These are phyloP conservation scores for Stachybotrys chlorohalonatus DNA, from an alignment of 2,329 filamentous ascomycete species.

Conservation along the genomic window DNA sequence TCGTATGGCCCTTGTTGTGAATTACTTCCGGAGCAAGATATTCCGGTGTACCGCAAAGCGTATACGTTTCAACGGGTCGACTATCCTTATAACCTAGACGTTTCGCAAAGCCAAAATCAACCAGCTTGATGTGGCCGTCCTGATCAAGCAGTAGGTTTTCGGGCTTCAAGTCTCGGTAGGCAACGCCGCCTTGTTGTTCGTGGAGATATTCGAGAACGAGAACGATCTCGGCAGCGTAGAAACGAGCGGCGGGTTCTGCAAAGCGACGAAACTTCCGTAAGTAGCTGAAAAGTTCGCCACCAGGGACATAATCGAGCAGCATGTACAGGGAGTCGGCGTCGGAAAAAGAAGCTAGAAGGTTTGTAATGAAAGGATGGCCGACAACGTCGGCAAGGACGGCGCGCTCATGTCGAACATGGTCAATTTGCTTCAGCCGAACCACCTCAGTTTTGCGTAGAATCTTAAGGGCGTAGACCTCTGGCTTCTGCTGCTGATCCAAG, in stretches of 20 bases:
- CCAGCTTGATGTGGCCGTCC: constrained; percentile 71
- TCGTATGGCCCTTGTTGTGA: constrained; percentile 68
- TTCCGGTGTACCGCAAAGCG: constrained; percentile 74
- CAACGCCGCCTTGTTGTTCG: constrained; percentile 66
- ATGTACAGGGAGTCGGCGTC: constrained; percentile 73
- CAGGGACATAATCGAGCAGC: constrained; percentile 75
- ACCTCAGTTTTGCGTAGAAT: constrained; percentile 66
- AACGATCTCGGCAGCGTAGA: constrained; percentile 79
- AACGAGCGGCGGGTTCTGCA: constrained; percentile 67
- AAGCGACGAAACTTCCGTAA: constrained; percentile 69
- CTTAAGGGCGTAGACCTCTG: constrained; percentile 68
- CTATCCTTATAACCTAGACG: constrained; percentile 51
- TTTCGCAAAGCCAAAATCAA: constrained; percentile 82
- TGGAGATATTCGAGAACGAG: constrained; percentile 74
- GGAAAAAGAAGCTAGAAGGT: constrained; percentile 68
- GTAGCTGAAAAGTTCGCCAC: constrained; percentile 79
- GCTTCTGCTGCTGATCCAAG: constrained; percentile 23
- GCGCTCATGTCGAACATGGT: constrained; percentile 79
- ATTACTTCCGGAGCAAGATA: constrained; percentile 81
- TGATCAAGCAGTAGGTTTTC: constrained; percentile 74
- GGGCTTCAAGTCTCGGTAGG: constrained; percentile 74
- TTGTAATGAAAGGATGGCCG: constrained; percentile 77
- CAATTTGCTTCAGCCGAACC: constrained; percentile 76
- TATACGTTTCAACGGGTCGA: constrained; percentile 62
- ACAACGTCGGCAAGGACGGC: constrained; percentile 68